Evolutionary conservation across 495 filamentous ascomycete genomes (phyloP), one percentile per base, ranked within the genome.

Genomic region (Lasiosphaeria ovina): DNA sequence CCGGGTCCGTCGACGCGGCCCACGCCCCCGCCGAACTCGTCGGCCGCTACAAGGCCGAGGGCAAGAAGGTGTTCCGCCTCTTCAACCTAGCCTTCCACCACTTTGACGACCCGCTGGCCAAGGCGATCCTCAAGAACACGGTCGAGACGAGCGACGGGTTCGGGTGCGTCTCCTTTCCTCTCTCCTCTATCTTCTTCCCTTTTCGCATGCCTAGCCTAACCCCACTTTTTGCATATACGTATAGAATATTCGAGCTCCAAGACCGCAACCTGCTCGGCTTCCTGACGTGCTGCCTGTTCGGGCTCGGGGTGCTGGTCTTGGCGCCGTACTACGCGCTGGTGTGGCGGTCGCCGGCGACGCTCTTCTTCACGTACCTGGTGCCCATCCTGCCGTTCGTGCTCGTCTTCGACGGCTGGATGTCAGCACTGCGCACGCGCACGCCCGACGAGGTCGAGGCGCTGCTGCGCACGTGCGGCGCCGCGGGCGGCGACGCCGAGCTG

Each of bases 31-130:
- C 64, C 9, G 69, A 73, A 36, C 69, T 87, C 6, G 66, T 83
- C 12, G 65, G 55, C 0, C 55, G 49, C 34, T 68, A 75, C 59
- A 73, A 70, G 62, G 35, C 69, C 66, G 59, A 72, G 69, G 60
- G 71, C 3, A 74, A 70, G 52, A 76, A 77, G 63, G 78, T 87
- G 11, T 88, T 90, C 70, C 76, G 86, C 3, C 72, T 91, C 33
- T 92, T 87, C 71, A 89, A 84, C 65, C 76, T 92, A 10, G 83
- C 87, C 5, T 92, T 91, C 69, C 89, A 92, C 66, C 89, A 92
- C 73, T 91, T 92, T 63, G 80, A 84, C 56, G 84, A 92, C 63
- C 70, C 70, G 14, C 63, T 83, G 33, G 89, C 88, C 6, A 64
- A 62, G 35, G 72, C 72, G 3, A 84, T 90, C 11, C 69, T 92